Percentiles rank a stretch among this genome's conserved stretches.
Conservation (phyloP, 306 rosid species). For the Adenanthera pavonina region DNA sequence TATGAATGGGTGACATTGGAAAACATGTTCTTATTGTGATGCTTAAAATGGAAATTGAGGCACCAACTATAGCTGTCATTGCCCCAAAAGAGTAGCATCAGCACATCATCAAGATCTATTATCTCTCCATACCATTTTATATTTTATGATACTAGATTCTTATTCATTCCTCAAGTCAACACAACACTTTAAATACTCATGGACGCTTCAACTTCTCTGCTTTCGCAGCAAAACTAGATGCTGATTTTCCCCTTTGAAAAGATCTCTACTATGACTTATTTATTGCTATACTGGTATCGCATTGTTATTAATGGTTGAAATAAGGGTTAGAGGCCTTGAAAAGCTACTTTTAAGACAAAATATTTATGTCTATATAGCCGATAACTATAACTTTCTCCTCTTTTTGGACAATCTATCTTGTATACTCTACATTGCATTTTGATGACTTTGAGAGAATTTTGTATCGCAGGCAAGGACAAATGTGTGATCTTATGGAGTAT, state of each 20-base stretch:
- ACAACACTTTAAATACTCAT: neutral
- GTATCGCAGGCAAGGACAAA: constrained; percentile 84
- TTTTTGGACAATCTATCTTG: constrained; percentile 14
- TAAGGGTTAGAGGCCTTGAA: neutral
- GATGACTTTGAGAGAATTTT: constrained; percentile 31
- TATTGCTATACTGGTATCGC: neutral
- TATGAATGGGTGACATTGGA: neutral
- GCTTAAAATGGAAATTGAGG: neutral
- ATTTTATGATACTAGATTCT: neutral
- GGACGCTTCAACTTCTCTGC: neutral
- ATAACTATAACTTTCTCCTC: constrained; percentile 17
- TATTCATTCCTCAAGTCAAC: neutral
- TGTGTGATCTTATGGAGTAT: constrained; percentile 90
- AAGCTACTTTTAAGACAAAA: neutral
- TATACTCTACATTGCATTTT: constrained; percentile 24
- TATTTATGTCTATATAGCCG: neutral
- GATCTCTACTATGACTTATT: neutral
- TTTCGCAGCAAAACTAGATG: neutral
- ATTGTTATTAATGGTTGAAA: neutral
- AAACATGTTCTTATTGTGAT: neutral
- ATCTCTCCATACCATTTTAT: neutral
- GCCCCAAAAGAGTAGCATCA: neutral
- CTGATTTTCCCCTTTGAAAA: neutral
- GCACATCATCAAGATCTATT: neutral
- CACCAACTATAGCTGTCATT: neutral